Percentiles rank a stretch among this genome's conserved stretches.
phyloP scores from a whole-genome alignment of 148 eudicot genomes.

The Heliamphora exappendiculata region DNA sequence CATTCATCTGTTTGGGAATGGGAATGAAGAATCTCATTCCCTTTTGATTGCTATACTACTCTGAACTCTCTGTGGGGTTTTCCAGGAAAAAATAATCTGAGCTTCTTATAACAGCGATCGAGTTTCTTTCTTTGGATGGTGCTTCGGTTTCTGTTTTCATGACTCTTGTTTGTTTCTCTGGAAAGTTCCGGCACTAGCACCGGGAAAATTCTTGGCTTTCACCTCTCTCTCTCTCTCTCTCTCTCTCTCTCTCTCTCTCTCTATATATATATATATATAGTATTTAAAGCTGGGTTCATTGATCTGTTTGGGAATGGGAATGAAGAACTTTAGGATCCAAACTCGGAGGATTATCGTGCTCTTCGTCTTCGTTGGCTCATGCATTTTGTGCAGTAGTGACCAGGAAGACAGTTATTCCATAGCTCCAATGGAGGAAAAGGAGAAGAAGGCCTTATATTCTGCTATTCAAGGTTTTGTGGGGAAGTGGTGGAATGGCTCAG shows the following conservation, averaged over 20 bases:
- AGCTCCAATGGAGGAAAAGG: slow-evolving; percentile 54
- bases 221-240: too few relatives aligned
- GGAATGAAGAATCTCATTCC: slow-evolving; percentile 3
- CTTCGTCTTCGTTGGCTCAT: neutral
- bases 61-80: too few relatives aligned
- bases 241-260: neutral
- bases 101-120: too few relatives aligned
- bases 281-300: too few relatives aligned
- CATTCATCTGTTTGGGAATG: slow-evolving; percentile 8
- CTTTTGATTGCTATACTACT: too few relatives aligned
- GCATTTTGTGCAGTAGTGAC: neutral
- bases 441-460: slow-evolving; percentile 50
- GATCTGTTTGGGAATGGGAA: slow-evolving; percentile 7
- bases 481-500: slow-evolving; percentile 77
- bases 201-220: neutral
- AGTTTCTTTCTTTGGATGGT: neutral
- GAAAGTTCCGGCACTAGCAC: neutral
- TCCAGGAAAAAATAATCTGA: too few relatives aligned
- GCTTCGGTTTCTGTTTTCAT: neutral
- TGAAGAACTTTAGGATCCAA: slow-evolving; percentile 13
- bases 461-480: slow-evolving; percentile 89
- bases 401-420: slow-evolving; percentile 10
- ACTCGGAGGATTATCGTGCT: neutral
- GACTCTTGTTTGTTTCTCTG: slow-evolving; percentile 2
- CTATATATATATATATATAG: too few relatives aligned